A percentile compares a stretch with the other conserved stretches of the same genome.
These are phyloP conservation scores for Vitis hybrid DNA, from an alignment of 177 flowering plant genomes.

Conservation along the genomic window DNA sequence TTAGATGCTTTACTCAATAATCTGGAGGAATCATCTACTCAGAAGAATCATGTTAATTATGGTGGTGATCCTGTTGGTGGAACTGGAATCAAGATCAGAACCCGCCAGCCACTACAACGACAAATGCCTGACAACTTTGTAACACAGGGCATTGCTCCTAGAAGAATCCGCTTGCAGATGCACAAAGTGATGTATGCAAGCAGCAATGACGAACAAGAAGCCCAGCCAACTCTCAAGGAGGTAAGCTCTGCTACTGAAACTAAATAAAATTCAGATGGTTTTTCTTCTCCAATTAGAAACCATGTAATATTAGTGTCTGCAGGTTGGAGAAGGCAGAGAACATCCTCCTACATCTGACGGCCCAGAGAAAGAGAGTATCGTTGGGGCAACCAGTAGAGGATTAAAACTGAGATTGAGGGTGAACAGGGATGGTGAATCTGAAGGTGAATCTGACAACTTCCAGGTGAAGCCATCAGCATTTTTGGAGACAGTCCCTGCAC, in stretches of 20 bases:
- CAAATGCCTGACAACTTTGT: constrained; percentile 6
- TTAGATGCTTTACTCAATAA: constrained; percentile 4
- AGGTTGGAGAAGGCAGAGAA: constrained; percentile 12
- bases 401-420: constrained; percentile 16
- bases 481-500: not conserved
- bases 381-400: too few species aligned
- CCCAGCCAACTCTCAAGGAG: constrained; percentile 15
- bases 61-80: constrained; percentile 8
- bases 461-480: not conserved
- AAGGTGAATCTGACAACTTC: not conserved
- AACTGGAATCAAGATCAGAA: constrained; percentile 36
- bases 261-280: too few species aligned
- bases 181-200: not conserved
- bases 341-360: constrained; percentile 1
- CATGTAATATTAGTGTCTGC: not conserved
- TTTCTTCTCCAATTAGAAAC: too few species aligned
- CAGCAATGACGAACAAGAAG: constrained; percentile 17
- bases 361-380: not conserved
- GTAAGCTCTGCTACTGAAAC: constrained; percentile 4
- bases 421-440: constrained; percentile 2
- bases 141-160: constrained; percentile 34
- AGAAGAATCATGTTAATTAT: constrained; percentile 9
- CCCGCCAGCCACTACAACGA: constrained; percentile 22
- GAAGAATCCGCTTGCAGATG: constrained; percentile 31
- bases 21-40: constrained; percentile 6